These are phyloP conservation scores for Stachybotrys elegans DNA, from an alignment of 2,329 filamentous ascomycete genomes.

Conservation along the genomic window DNA sequence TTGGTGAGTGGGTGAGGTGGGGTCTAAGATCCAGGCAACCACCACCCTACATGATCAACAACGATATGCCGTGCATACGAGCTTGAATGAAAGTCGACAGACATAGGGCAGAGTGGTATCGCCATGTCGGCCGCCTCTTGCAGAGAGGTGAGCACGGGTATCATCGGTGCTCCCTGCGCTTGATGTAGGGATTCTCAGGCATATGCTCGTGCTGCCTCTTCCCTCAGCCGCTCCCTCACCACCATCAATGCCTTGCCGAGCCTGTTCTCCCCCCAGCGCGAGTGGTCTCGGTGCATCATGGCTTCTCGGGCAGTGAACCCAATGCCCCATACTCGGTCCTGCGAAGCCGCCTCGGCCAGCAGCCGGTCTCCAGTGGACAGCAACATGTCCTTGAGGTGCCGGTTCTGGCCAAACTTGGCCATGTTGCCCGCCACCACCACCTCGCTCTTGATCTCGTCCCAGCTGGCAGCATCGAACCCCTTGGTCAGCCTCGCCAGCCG, in stretches of 20 bases:
- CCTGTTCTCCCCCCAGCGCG: slow-evolving; percentile 24
- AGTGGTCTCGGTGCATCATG: slow-evolving; percentile 11
- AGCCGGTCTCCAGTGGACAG: slow-evolving; percentile 24
- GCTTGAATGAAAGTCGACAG: too few relatives aligned
- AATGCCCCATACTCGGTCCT: slow-evolving; percentile 29
- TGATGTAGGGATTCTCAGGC: too few relatives aligned
- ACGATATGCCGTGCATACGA: too few relatives aligned
- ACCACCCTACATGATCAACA: too few relatives aligned
- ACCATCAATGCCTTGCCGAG: slow-evolving; percentile 25
- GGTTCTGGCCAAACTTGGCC: slow-evolving; percentile 27
- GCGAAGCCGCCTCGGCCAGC: slow-evolving; percentile 23
- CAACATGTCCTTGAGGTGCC: slow-evolving; percentile 19
- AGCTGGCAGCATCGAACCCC: slow-evolving; percentile 20
- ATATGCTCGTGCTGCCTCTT: too few relatives aligned
- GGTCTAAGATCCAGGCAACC: too few relatives aligned
- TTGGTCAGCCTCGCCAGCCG: slow-evolving; percentile 17
- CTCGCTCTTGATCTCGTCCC: slow-evolving; percentile 24
- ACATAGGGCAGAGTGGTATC: too few relatives aligned
- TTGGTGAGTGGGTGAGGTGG: too few relatives aligned
- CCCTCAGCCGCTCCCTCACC: slow-evolving; percentile 12
- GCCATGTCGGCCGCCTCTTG: too few relatives aligned
- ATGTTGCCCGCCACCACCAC: slow-evolving; percentile 25
- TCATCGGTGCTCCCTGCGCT: too few relatives aligned
- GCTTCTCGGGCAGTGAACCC: slow-evolving; percentile 25
- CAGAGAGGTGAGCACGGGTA: too few relatives aligned